These are phyloP conservation scores for Panicum virgatum DNA, from an alignment of 202 grass and related monocot species.

Conservation along the genomic window DNA sequence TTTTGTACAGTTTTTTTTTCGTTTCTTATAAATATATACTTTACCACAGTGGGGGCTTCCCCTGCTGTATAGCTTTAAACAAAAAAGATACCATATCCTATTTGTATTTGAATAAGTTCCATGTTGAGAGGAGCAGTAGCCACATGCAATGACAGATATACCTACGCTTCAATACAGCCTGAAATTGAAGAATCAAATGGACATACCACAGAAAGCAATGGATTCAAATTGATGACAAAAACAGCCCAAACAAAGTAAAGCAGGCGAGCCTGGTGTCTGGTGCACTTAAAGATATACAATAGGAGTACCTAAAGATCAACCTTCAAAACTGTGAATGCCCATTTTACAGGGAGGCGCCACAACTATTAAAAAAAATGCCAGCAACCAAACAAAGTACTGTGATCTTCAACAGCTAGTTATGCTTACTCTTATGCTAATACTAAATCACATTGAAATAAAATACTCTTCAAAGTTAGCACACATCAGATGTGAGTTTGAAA, in stretches of 20 bases:
- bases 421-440: not conserved
- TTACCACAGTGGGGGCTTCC: too few relatives aligned
- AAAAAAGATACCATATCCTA: not conserved
- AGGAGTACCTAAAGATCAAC: not conserved
- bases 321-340: not conserved
- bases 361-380: not conserved
- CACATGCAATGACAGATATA: not conserved
- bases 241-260: too few relatives aligned
- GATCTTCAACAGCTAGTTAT: not conserved
- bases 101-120: not conserved
- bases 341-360: not conserved
- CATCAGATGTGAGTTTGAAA: not conserved
- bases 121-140: slow-evolving; percentile 2
- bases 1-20: too few relatives aligned
- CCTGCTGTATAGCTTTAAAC: too few relatives aligned
- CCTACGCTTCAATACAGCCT: not conserved
- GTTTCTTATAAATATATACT: too few relatives aligned
- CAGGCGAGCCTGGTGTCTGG: too few relatives aligned
- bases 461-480: not conserved
- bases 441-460: not conserved
- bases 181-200: not conserved
- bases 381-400: not conserved
- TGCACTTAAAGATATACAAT: not conserved
- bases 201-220: not conserved
- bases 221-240: not conserved